phyloP scores from a whole-genome alignment of 345 rosid genomes.

The Rhodamnia argentea region DNA sequence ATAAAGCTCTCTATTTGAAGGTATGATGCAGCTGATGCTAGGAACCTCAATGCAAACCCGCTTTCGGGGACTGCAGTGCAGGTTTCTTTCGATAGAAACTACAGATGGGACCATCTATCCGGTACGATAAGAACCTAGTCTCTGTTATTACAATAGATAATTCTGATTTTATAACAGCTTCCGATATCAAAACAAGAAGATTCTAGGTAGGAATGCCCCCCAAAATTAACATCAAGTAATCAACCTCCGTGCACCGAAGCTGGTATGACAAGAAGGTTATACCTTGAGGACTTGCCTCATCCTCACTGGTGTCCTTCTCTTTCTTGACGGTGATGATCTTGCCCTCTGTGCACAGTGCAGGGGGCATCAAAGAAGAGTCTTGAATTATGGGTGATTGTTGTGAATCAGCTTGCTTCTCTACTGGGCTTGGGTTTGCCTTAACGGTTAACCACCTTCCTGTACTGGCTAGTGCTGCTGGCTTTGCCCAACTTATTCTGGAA shows the following conservation, averaged over 20 bases:
- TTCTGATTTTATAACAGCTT: not conserved
- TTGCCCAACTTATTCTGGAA: not conserved
- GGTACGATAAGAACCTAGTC: not conserved
- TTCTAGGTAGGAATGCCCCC: not conserved
- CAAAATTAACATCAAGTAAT: not conserved
- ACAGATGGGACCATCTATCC: not conserved
- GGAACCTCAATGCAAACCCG: not conserved
- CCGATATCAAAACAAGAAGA: not conserved
- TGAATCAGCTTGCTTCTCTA: not conserved
- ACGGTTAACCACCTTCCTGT: not conserved
- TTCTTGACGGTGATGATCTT: not conserved
- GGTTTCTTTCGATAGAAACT: not conserved
- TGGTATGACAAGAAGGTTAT: not conserved
- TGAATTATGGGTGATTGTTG: not conserved
- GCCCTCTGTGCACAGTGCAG: not conserved
- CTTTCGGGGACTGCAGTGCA: not conserved
- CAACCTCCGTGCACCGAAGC: not conserved
- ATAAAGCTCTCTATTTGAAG: not conserved
- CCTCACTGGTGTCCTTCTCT: not conserved
- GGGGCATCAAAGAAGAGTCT: not conserved
- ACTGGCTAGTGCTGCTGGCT: not conserved
- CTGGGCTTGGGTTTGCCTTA: not conserved
- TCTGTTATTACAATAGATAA: not conserved
- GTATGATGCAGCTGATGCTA: not conserved
- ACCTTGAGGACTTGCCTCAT: not conserved